Evolutionary conservation across 371 early-diverging fungal genomes (phyloP), one percentile per base, ranked within the genome.

Genomic region (Haplosporangium sp.): DNA sequence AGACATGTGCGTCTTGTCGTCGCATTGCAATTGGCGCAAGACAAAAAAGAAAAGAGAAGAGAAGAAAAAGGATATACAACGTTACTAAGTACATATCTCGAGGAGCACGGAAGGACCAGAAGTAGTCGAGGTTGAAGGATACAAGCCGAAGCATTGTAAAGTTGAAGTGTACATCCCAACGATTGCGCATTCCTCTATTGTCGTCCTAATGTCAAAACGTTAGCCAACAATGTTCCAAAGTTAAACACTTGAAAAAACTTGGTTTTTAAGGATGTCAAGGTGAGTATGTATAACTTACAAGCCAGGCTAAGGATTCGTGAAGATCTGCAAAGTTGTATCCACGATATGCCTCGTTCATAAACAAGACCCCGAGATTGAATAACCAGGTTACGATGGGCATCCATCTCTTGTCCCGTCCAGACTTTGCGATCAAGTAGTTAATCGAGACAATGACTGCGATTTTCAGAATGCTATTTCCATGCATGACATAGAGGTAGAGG

Each of bases 151-250:
- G 89, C 84, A 95, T 91, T 2, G 89, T 87, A 68, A 98, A 91
- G 73, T 98, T 98, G 84, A 96, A 97, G 6, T 91, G 86, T 40
- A 95, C 86, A 71, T 94, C 88, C 99, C 99, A 98, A 36, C 97
- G 87, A 8, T 85, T 81, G 62, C 89, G 70, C 37, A 93, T 59
- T 0, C 94, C 94, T 7, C 69, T 62, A 83, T 90, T 81, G 21
- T 69, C 59, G 70, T 95, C 93, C 88, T 87, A 51, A 12, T 37
- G 29, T 29, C 0, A 52, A 11, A n/a, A 9, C 10, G 18, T 0
- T 16, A 45, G 29, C 29, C 29, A 29, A 29, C 29, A 29, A 29
- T 29, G 29, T 4, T 29, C 29, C 29, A 29, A 4, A 29, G 29
- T 29, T 29, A 29, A 29, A 2, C 29, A 29, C 29, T 29, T 29